A percentile compares a stretch with the other conserved stretches of the same genome.
phyloP scores from a whole-genome alignment of 176 grass and related monocot species.

The Raddia guianensis region DNA sequence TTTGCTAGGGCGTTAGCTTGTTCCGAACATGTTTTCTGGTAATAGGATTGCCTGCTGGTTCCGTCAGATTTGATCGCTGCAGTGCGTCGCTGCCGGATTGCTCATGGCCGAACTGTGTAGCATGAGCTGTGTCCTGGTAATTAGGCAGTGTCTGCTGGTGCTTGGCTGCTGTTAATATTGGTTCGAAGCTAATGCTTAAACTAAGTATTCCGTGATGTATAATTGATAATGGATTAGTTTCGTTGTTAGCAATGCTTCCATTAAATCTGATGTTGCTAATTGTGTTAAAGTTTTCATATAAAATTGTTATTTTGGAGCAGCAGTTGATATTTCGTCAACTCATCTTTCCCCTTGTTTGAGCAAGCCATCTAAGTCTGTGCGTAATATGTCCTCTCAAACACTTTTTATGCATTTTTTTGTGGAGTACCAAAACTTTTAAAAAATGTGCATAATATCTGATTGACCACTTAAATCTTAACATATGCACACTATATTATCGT shows the following conservation, averaged over 20 bases:
- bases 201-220: neutral
- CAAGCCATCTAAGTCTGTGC: neutral
- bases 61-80: neutral
- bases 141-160: neutral
- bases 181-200: neutral
- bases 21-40: neutral
- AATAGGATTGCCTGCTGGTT: neutral
- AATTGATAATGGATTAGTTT: neutral
- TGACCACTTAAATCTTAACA: neutral
- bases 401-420: neutral
- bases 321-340: neutral
- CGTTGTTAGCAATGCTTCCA: neutral
- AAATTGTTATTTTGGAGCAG: conserved; percentile 4
- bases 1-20: neutral
- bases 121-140: neutral
- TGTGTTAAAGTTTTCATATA: neutral
- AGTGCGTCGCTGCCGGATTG: neutral
- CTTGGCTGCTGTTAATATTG: neutral
- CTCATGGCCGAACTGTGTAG: neutral
- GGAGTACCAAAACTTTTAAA: neutral
- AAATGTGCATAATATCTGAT: neutral
- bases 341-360: neutral
- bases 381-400: neutral
- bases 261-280: neutral
- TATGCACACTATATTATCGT: neutral